Percentiles rank a stretch among this genome's conserved stretches.
Evolutionary conservation across 805 yeast genomes (phyloP).

Genomic region (Wickerhamomyces mucosus): DNA sequence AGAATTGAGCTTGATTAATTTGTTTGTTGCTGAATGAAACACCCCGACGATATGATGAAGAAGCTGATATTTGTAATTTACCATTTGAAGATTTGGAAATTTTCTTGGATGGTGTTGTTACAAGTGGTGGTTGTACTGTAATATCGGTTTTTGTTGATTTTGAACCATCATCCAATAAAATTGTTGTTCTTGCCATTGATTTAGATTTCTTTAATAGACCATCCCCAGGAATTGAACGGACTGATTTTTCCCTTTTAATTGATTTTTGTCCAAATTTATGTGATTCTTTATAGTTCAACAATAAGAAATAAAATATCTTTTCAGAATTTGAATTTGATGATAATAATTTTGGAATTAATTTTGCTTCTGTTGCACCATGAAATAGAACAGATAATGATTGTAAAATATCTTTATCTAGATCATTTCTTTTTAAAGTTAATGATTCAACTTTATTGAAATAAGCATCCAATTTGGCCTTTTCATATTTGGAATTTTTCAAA

Average conservation of each 20-base stretch:
- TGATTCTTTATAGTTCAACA: constrained; percentile 65
- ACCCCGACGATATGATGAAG: constrained; percentile 22
- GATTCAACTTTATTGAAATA: constrained; percentile 30
- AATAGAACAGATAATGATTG: constrained; percentile 70
- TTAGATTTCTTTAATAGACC: constrained; percentile 30
- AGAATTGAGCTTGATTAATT: constrained; percentile 1
- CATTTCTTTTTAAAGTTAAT: constrained; percentile 26
- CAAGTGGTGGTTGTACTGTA: constrained; percentile 8
- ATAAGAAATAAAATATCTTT: constrained; percentile 69
- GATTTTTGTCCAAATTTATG: constrained; percentile 27
- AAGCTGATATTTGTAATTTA: constrained; percentile 21
- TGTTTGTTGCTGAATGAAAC: constrained; percentile 21
- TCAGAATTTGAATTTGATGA: constrained; percentile 58
- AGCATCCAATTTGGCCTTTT: constrained; percentile 22
- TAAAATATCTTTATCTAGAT: constrained; percentile 62
- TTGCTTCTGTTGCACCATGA: constrained; percentile 60
- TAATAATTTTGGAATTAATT: constrained; percentile 42
- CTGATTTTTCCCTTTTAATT: constrained; percentile 18
- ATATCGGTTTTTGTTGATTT: constrained; percentile 12
- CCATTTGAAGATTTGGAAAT: constrained; percentile 16
- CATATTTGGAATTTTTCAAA: constrained; percentile 20
- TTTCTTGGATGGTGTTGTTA: constrained; percentile 16
- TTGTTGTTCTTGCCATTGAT: constrained; percentile 32
- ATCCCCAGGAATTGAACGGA: constrained; percentile 14
- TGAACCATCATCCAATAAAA: constrained; percentile 23